These are phyloP conservation scores for Glonium stellatum DNA, from an alignment of 495 filamentous ascomycete genomes.

Conservation along the genomic window DNA sequence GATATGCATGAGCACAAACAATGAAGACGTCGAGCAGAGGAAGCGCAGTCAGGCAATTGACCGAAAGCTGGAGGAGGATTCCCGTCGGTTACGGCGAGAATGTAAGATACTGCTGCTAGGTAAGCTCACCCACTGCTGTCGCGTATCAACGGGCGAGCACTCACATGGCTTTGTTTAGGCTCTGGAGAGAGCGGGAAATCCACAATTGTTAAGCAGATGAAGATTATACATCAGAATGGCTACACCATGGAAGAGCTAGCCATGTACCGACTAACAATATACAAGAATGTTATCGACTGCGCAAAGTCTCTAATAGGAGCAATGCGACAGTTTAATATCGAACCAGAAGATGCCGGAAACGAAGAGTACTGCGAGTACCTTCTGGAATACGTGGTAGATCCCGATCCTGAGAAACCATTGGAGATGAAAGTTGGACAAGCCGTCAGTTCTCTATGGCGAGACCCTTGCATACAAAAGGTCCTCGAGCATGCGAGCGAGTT, in stretches of 20 bases:
- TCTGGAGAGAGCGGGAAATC: slow-evolving; percentile 98
- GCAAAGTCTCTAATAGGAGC: slow-evolving; percentile 84
- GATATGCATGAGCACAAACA: slow-evolving; percentile 73
- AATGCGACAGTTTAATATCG: slow-evolving; percentile 79
- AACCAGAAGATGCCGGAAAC: slow-evolving; percentile 63
- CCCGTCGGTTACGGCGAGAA: slow-evolving; percentile 80
- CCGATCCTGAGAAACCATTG: slow-evolving; percentile 75
- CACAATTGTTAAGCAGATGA: slow-evolving; percentile 99
- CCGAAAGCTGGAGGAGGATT: slow-evolving; percentile 85
- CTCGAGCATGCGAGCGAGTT: slow-evolving; percentile 96
- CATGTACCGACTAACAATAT: slow-evolving; percentile 89
- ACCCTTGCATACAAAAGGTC: slow-evolving; percentile 72
- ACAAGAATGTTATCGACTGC: slow-evolving; percentile 96
- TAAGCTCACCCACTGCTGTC: slow-evolving; percentile 40
- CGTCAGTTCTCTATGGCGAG: slow-evolving; percentile 81
- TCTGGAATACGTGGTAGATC: slow-evolving; percentile 78
- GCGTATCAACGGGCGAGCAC: slow-evolving; percentile 4
- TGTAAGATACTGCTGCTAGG: slow-evolving; percentile 96
- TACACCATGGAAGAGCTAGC: slow-evolving; percentile 87
- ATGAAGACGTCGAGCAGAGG: slow-evolving; percentile 78
- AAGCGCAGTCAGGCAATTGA: slow-evolving; percentile 93
- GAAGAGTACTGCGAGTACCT: slow-evolving; percentile 71
- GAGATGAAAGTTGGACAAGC: slow-evolving; percentile 74
- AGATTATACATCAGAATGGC: slow-evolving; percentile 97
- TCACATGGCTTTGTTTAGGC: slow-evolving; percentile 48